A percentile compares a stretch with the other conserved stretches of the same genome.
These are phyloP conservation scores for Auricularia heimuer DNA, from an alignment of 768 basidiomycete genomes.

Conservation along the genomic window DNA sequence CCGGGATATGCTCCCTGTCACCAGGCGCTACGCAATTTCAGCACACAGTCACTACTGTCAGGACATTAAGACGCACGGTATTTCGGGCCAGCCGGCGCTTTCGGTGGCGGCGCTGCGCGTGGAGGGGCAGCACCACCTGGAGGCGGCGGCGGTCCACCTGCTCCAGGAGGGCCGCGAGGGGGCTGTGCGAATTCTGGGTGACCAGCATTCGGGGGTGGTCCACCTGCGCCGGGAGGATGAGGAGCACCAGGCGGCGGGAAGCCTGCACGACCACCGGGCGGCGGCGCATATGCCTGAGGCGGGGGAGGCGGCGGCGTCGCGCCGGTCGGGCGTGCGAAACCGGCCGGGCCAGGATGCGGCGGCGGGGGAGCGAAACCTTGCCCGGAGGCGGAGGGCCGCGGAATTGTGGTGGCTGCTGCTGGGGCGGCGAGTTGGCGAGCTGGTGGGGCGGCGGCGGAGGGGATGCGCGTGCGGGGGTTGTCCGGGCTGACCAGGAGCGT, in stretches of 20 bases:
- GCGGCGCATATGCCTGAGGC: slow-evolving; percentile 19
- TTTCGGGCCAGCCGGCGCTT: slow-evolving; percentile 38
- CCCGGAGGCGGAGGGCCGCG: slow-evolving; percentile 23
- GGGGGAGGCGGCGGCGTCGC: slow-evolving; percentile 35
- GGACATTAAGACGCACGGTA: slow-evolving; percentile 41
- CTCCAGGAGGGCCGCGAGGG: slow-evolving; percentile 23
- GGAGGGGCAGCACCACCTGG: slow-evolving; percentile 15
- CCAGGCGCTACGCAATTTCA: slow-evolving; percentile 53
- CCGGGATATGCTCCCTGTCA: slow-evolving; percentile 87
- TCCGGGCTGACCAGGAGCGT: slow-evolving; percentile 22
- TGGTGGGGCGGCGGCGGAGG: slow-evolving; percentile 24
- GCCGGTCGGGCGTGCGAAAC: slow-evolving; percentile 14
- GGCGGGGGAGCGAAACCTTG: slow-evolving; percentile 5
- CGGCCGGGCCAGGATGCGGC: slow-evolving; percentile 26
- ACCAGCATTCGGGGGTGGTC: slow-evolving; percentile 1
- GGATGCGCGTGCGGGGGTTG: slow-evolving; percentile 20
- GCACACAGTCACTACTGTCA: not conserved
- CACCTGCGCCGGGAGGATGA: slow-evolving; percentile 11
- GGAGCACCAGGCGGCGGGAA: slow-evolving; percentile 16
- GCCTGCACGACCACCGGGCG: slow-evolving; percentile 19
- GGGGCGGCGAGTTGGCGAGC: slow-evolving; percentile 29
- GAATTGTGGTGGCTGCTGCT: slow-evolving; percentile 5
- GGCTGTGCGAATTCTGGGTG: slow-evolving; percentile 7
- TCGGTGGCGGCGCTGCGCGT: slow-evolving; percentile 24
- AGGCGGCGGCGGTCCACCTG: slow-evolving; percentile 26